Conservation (phyloP, 2,329 filamentous ascomycete genomes). For the Aureobasidium sp. region DNA sequence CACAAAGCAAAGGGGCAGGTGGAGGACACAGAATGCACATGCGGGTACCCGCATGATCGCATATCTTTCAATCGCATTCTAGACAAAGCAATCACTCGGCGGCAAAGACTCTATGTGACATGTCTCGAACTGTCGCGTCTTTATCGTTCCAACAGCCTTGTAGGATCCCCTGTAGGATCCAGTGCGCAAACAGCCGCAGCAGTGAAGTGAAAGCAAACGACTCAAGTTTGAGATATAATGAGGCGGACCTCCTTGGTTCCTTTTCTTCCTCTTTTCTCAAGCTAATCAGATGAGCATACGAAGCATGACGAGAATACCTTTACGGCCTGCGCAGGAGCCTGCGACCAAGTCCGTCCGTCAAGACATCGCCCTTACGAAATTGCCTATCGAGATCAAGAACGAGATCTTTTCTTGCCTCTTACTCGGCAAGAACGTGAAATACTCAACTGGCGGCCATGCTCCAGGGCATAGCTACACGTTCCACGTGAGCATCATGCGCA, state of each 20-base stretch:
- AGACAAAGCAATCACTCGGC: not conserved
- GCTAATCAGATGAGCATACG: not conserved
- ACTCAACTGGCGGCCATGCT: not conserved
- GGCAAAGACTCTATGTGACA: not conserved
- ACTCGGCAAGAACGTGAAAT: not conserved
- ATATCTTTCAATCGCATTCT: not conserved
- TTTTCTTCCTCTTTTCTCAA: no score
- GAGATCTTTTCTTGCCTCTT: slow-evolving; percentile 3
- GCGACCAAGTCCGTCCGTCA: not conserved
- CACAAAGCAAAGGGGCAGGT: not conserved
- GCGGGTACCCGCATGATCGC: not conserved
- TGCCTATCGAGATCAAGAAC: not conserved
- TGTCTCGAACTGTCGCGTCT: no score
- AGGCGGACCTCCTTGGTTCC: not conserved
- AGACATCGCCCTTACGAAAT: not conserved
- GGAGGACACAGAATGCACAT: not conserved
- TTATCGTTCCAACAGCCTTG: not conserved
- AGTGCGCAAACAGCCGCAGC: not conserved
- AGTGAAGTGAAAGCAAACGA: not conserved
- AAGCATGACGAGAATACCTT: not conserved
- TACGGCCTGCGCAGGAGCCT: not conserved
- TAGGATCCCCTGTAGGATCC: no score
- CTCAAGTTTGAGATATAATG: not conserved
- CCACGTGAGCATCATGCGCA: not conserved
- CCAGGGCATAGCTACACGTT: not conserved